phyloP scores from a whole-genome alignment of 805 yeast genomes.

The Schwanniomyces vanrijiae region DNA sequence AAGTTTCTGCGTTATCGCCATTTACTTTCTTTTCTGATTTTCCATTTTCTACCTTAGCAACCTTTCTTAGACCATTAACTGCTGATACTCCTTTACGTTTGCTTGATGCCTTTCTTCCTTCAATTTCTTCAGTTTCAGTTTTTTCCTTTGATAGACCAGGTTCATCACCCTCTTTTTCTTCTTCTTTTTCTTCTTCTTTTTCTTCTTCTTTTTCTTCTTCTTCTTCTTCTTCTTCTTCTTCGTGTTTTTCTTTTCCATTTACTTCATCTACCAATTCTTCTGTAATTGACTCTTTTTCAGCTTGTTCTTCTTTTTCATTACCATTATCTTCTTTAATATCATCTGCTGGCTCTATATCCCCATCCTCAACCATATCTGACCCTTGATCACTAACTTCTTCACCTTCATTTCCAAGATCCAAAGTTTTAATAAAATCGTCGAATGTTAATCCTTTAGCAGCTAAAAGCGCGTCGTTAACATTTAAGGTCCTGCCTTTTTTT shows the following conservation, averaged over 20 bases:
- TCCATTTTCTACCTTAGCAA: slow-evolving; percentile 5
- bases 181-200: slow-evolving; percentile 15
- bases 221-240: slow-evolving; percentile 23
- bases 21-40: neutral
- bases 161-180: slow-evolving; percentile 18
- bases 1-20: neutral
- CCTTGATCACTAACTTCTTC: slow-evolving; percentile 18
- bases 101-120: neutral
- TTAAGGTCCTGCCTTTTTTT: slow-evolving; percentile 26
- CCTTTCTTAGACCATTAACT: slow-evolving; percentile 4
- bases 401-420: slow-evolving; percentile 16
- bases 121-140: slow-evolving; percentile 23
- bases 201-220: slow-evolving; percentile 23
- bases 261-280: too few species aligned
- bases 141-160: slow-evolving; percentile 27
- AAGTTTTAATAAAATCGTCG: slow-evolving; percentile 34
- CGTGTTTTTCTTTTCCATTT: slow-evolving; percentile 19
- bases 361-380: slow-evolving; percentile 13
- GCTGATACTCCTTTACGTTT: neutral
- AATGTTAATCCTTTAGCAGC: slow-evolving; percentile 38
- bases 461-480: slow-evolving; percentile 36
- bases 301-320: slow-evolving; percentile 8
- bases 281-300: too few species aligned
- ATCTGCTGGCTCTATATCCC: slow-evolving; percentile 7
- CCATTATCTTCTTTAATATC: slow-evolving; percentile 9